Base-by-base conservation (phyloP, 1,139 yeast genomes). In the Candida sp. region DNA sequence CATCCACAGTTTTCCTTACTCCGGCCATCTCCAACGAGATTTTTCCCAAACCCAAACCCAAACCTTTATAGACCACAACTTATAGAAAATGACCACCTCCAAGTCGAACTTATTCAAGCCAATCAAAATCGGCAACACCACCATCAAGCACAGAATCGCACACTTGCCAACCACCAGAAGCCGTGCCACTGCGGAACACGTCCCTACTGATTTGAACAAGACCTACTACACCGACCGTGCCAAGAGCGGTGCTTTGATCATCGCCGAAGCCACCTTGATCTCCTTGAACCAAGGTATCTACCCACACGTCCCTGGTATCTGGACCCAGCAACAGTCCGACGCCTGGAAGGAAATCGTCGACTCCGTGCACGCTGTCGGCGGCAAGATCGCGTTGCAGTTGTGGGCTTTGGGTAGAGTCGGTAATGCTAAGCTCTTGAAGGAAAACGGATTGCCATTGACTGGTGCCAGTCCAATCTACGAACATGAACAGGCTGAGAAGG, bases 381-480 rank as follows among this genome's bases (percentile, higher is more conserved):
- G 58, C 26, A 46, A 46, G 12, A 56, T 81, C 25, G 73, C 81
- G 51, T 58, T 77, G 39, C 94, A 88, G 68, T 61, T 88, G 45
- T 85, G 88, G 87, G 76, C 73, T 37, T 63, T 84, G 49, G 92
- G 91, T 49, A 75, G 89, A 63, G 73, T 71, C 42, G 84, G 83
- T 11, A 72, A 63, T 54, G 78, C 86, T 9, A 68, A 60, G 8
- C 60, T 68, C 28, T 63, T 80, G 58, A 79, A 81, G 49, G 59
- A 64, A 39, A 52, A 58, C 39, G 76, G 76, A 3, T 55, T 60
- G 37, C 63, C 60, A 51, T 62, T 55, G 38, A 42, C 65, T 38
- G 66, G 67, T 32, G 63, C 73, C 31, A 68, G 75, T 12, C 63
- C 58, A n/a, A 48, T 62, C 17, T 68, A 64, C 48, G 51, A 54